These are phyloP conservation scores for Aspergillus saccharolyticus DNA, from an alignment of 495 filamentous ascomycete genomes.

Conservation along the genomic window DNA sequence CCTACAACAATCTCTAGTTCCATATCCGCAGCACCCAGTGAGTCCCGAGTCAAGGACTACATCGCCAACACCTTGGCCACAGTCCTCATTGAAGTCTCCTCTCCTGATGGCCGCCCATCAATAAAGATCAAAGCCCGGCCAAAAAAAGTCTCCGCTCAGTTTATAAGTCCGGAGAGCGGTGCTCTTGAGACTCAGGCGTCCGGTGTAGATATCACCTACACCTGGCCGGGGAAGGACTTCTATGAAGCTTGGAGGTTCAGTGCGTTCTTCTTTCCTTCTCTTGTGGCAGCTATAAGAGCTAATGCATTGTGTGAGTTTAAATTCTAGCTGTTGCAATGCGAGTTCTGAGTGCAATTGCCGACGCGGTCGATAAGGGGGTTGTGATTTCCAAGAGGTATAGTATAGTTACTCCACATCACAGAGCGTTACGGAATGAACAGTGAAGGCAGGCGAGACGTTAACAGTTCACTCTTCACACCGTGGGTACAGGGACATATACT, in stretches of 20 bases:
- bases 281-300: background rate
- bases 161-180: conserved; percentile 26
- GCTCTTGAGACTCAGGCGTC: conserved; percentile 25
- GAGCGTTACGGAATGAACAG: too few relatives aligned
- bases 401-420: background rate
- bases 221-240: conserved; percentile 54
- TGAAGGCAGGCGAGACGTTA: background rate
- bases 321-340: conserved; percentile 54
- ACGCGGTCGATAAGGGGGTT: conserved; percentile 55
- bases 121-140: conserved; percentile 31
- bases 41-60: conserved; percentile 23
- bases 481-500: conserved; percentile 74
- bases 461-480: background rate
- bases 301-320: background rate
- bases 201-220: conserved; percentile 27
- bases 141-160: conserved; percentile 11
- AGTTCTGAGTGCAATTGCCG: conserved; percentile 65
- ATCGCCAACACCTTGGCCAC: conserved; percentile 29
- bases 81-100: conserved; percentile 24
- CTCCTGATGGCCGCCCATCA: conserved; percentile 24
- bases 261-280: conserved; percentile 24
- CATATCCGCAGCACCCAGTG: background rate
- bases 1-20: background rate
- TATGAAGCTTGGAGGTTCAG: conserved; percentile 65
- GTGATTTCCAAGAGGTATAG: conserved; percentile 76